A percentile compares a stretch with the other conserved stretches of the same genome.
These are phyloP conservation scores for Piper longum DNA, from an alignment of 164 flowering plant species.

Conservation along the genomic window DNA sequence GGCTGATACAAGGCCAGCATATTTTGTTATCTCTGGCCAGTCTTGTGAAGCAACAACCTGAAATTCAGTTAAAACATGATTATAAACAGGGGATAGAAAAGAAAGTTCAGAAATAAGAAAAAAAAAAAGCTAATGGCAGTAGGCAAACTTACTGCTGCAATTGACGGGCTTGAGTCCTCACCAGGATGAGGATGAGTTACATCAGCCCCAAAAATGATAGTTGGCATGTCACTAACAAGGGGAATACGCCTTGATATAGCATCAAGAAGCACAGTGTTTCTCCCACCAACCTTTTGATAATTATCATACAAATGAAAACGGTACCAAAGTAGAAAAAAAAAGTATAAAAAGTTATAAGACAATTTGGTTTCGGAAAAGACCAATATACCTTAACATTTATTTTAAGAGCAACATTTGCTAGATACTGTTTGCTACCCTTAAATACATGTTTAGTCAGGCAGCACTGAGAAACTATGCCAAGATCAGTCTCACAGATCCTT, in stretches of 20 bases:
- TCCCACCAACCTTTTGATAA: constrained; percentile 58
- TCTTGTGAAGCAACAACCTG: constrained; percentile 24
- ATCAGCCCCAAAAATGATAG: constrained; percentile 84
- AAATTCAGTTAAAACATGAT: not conserved
- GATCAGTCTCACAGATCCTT: constrained; percentile 91
- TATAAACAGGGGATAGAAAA: not conserved
- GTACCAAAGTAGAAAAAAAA: not conserved
- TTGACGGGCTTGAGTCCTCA: constrained; percentile 77
- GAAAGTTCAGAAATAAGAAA: not conserved
- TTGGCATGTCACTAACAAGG: constrained; percentile 72
- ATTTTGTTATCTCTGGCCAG: constrained; percentile 17
- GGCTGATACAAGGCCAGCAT: constrained; percentile 19
- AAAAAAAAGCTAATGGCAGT: too few species aligned
- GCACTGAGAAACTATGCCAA: constrained; percentile 87
- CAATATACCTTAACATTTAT: constrained; percentile 66
- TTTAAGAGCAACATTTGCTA: constrained; percentile 65
- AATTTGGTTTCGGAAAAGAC: too few species aligned
- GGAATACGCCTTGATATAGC: constrained; percentile 75
- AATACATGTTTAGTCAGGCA: constrained; percentile 82
- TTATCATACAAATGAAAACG: not conserved
- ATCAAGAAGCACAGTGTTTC: constrained; percentile 76
- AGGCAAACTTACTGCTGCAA: constrained; percentile 48
- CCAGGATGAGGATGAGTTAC: constrained; percentile 84
- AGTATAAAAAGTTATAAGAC: not conserved
- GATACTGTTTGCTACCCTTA: constrained; percentile 78